Evolutionary conservation across 2,329 filamentous ascomycete genomes (phyloP), one percentile per base, ranked within the genome.

Genomic region (Phialocephala subalpina): DNA sequence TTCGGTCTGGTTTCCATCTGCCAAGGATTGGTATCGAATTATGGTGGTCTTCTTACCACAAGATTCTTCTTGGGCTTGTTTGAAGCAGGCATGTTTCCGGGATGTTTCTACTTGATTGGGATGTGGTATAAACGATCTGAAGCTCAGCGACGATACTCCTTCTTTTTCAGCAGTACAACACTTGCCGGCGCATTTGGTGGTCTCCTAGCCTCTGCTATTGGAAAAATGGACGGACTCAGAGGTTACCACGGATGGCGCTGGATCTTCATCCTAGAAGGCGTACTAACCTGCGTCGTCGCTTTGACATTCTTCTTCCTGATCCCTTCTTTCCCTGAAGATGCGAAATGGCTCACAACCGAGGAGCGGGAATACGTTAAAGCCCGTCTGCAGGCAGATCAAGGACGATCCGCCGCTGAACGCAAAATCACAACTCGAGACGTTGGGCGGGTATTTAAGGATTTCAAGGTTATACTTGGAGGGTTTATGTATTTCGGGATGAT

Each of bases 71-170:
- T 97, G 0, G 94, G 94, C 5, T 29, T 92, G 0, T 90, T 90
- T 67, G 90, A 93, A 80, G 87, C 89, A 5, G 91, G 90, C 78
- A 92, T 94, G 85, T 92, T 92, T 70, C 90, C 90, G 1, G 91
- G 90, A 38, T 90, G 88, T 78, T 83, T 91, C 75, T 92, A 94
- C 74, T 81, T 94, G 8, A 89, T 94, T 67, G 89, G 92, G 65
- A 95, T 95, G 90, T 97, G 92, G 94, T 99, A 98, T 74, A 89
- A 90, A 66, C 88, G 95, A 66, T 83, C 84, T 53, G 96, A 98
- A 80, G 93, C 94, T 1, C 95, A 98, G 79, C 93, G 93, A 74
- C 89, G 96, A 35, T 97, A 94, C 80, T 92, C 90, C 18, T 94
- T 98, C 82, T 98, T 98, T 84, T 98, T 98, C 83, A 90, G 87